Evolutionary conservation across 306 rosid species (phyloP).

Genomic region (Spatholobus suberectus): DNA sequence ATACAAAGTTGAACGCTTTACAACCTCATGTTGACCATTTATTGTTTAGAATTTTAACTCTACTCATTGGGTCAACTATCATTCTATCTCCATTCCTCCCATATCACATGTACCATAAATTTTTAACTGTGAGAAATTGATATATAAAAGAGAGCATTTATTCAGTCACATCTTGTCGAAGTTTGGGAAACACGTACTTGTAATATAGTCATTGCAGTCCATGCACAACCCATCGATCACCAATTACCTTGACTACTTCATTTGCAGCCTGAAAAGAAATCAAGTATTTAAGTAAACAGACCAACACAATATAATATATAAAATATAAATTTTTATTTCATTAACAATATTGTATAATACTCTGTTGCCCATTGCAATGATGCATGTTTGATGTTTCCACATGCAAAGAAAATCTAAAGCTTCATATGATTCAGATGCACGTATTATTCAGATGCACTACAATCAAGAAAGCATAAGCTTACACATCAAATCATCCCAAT

Average conservation of each 20-base stretch:
- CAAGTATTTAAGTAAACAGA: constrained; percentile 21
- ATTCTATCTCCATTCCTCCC: constrained; percentile 10
- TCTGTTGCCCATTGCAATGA: constrained; percentile 1
- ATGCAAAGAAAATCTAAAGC: constrained; percentile 29
- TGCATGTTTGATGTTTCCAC: background rate
- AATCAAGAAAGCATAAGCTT: background rate
- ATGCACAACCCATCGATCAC: constrained; percentile 84
- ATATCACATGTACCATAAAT: constrained; percentile 24
- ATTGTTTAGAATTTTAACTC: background rate
- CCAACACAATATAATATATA: constrained; percentile 14
- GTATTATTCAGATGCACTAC: constrained; percentile 17
- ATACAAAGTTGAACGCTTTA: constrained; percentile 4
- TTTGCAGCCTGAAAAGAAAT: constrained; percentile 64
- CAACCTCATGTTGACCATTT: constrained; percentile 25
- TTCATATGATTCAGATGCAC: no score
- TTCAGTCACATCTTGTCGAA: constrained; percentile 5
- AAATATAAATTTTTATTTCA: constrained; percentile 18
- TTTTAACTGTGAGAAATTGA: constrained; percentile 3
- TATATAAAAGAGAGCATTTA: background rate
- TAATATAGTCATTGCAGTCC: constrained; percentile 87
- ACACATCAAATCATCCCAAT: constrained; percentile 1
- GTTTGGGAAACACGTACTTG: constrained; percentile 59
- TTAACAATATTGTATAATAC: constrained; percentile 11
- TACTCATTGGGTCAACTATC: background rate
- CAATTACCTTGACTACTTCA: constrained; percentile 58